Evolutionary conservation across 257 asterid genomes (phyloP).

Genomic region (Eustoma russellianum): DNA sequence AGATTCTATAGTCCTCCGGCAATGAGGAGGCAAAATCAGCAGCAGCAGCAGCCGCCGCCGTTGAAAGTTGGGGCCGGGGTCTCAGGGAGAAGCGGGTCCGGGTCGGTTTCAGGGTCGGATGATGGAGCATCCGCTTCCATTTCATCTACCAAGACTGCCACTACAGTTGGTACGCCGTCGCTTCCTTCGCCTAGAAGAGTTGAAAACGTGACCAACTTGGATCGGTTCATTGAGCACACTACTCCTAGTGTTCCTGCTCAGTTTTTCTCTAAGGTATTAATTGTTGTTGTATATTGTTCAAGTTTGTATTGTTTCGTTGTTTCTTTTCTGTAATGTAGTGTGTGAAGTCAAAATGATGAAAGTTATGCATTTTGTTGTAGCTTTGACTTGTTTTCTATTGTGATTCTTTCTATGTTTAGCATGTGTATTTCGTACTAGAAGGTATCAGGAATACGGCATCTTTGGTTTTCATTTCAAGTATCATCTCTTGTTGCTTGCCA

Average conservation of each 20-base stretch:
- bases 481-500: too few species aligned
- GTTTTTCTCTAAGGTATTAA: conserved; percentile 45
- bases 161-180: conserved; percentile 1
- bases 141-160: conserved; percentile 7
- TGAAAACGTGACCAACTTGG: conserved; percentile 41
- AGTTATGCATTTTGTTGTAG: not conserved
- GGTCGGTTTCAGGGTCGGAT: conserved; percentile 18
- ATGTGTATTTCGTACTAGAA: too few species aligned
- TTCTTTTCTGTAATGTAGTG: not conserved
- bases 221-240: conserved; percentile 76
- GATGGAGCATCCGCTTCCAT: conserved; percentile 15
- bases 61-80: too few species aligned
- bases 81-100: conserved; percentile 16
- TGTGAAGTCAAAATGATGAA: not conserved
- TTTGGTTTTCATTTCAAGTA: too few species aligned
- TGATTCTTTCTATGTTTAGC: too few species aligned
- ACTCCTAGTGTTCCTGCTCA: conserved; percentile 74
- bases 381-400: too few species aligned
- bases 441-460: too few species aligned
- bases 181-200: conserved; percentile 2
- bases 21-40: conserved; percentile 47
- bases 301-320: not conserved
- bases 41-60: too few species aligned
- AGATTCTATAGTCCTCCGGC: conserved; percentile 87
- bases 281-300: too few species aligned